Conservation (phyloP, 768 basidiomycete genomes). For the Termitomyces sp. region DNA sequence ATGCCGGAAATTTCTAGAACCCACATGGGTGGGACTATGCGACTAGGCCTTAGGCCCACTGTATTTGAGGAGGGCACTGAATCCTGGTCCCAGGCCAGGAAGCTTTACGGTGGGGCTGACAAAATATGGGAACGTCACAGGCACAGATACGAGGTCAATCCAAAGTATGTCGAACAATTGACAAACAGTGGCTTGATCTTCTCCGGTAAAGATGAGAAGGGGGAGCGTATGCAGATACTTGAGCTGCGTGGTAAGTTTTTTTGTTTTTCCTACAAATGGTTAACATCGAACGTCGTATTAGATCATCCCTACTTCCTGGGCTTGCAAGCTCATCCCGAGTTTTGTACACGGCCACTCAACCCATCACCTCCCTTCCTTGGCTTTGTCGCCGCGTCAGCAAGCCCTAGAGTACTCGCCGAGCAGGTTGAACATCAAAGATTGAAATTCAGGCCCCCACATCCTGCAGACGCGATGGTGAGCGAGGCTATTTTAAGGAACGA, state of each 20-base stretch:
- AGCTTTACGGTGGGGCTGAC: conserved; percentile 75
- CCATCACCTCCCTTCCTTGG: conserved; percentile 98
- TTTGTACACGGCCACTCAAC: conserved; percentile 96
- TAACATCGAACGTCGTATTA: conserved; percentile 17
- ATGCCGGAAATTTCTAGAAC: conserved; percentile 99
- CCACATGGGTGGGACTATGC: conserved; percentile 99
- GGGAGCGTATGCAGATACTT: conserved; percentile 95
- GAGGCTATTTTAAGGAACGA: conserved; percentile 49
- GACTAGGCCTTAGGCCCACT: conserved; percentile 95
- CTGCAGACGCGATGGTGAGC: conserved; percentile 65
- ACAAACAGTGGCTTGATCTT: conserved; percentile 59
- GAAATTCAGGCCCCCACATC: conserved; percentile 70
- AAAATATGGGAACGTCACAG: conserved; percentile 96
- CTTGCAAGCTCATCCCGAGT: conserved; percentile 96
- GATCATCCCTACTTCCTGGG: conserved; percentile 94
- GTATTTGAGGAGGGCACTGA: conserved; percentile 73
- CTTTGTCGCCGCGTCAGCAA: conserved; percentile 77
- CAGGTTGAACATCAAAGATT: conserved; percentile 64
- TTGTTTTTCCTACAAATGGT: not conserved
- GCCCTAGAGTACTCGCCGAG: conserved; percentile 49
- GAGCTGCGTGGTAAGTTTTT: conserved; percentile 68
- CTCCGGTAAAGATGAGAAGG: conserved; percentile 87
- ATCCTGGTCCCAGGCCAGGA: conserved; percentile 63
- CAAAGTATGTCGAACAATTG: conserved; percentile 70
- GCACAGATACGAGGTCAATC: conserved; percentile 95